A percentile compares a stretch with the other conserved stretches of the same genome.
phyloP scores from a whole-genome alignment of 2,329 filamentous ascomycete species.

The Exserohilum turcica region DNA sequence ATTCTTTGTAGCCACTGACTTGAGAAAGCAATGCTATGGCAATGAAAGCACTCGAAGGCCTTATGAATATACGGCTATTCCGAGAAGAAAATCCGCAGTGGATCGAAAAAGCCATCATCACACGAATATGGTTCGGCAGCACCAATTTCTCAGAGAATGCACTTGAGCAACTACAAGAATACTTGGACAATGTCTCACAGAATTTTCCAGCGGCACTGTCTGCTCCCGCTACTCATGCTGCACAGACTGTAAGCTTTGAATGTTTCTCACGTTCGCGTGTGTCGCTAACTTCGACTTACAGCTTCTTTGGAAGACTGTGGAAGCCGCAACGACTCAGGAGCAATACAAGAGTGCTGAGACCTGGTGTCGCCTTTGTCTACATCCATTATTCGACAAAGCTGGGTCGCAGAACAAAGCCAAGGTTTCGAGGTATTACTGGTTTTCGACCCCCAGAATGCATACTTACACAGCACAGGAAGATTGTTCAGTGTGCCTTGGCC shows the following conservation, averaged over 20 bases:
- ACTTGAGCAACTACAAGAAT: conserved; percentile 49
- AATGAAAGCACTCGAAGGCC: conserved; percentile 62
- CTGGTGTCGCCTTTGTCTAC: conserved; percentile 75
- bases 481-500: conserved; percentile 71
- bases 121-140: conserved; percentile 69
- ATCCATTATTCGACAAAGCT: conserved; percentile 68
- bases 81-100: conserved; percentile 58
- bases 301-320: conserved; percentile 83
- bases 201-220: conserved; percentile 58
- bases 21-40: conserved; percentile 46
- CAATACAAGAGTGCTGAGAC: conserved; percentile 62
- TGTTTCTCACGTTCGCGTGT: neutral
- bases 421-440: conserved; percentile 62
- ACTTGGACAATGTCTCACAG: conserved; percentile 55
- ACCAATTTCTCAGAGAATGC: conserved; percentile 46
- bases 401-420: conserved; percentile 71
- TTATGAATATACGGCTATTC: conserved; percentile 65
- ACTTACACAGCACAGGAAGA: conserved; percentile 61
- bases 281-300: conserved; percentile 42
- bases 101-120: conserved; percentile 72
- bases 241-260: conserved; percentile 63
- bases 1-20: neutral
- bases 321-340: conserved; percentile 60
- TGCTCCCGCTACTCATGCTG: conserved; percentile 66
- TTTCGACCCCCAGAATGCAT: neutral